These are phyloP conservation scores for Hypoxylon fragiforme DNA, from an alignment of 495 filamentous ascomycete genomes.

Conservation along the genomic window DNA sequence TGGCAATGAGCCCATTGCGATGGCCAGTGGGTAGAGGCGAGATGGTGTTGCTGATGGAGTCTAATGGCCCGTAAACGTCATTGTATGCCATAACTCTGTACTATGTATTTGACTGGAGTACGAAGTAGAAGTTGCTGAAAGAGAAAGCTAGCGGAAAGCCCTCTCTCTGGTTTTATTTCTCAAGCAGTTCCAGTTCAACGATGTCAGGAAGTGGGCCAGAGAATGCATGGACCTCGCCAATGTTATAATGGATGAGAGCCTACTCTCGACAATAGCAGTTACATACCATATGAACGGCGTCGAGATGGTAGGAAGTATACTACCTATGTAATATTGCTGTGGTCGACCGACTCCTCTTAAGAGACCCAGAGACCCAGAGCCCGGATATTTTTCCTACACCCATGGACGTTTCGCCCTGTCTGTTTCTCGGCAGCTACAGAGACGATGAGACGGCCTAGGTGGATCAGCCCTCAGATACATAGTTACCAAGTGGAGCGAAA, in stretches of 20 bases:
- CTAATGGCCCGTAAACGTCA: constrained; percentile 22
- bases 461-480: constrained; percentile 7
- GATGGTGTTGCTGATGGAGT: constrained; percentile 32
- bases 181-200: neutral
- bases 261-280: too few relatives aligned
- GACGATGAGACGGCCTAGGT: constrained; percentile 13
- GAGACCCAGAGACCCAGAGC: neutral
- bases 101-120: neutral
- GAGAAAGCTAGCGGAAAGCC: neutral
- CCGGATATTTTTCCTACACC: neutral
- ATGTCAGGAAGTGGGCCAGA: too few relatives aligned
- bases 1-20: constrained; percentile 55
- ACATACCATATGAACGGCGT: neutral
- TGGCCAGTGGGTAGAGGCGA: constrained; percentile 55
- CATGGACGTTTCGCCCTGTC: neutral
- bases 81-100: constrained; percentile 11
- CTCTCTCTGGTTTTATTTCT: constrained; percentile 13
- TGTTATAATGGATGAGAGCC: too few relatives aligned
- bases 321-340: neutral
- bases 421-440: constrained; percentile 2
- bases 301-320: neutral
- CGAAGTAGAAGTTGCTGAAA: neutral
- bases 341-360: neutral
- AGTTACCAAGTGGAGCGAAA: neutral
- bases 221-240: too few relatives aligned